Percentiles rank a stretch among this genome's conserved stretches.
phyloP scores from a whole-genome alignment of 345 rosid genomes.

The Psidium guajava region DNA sequence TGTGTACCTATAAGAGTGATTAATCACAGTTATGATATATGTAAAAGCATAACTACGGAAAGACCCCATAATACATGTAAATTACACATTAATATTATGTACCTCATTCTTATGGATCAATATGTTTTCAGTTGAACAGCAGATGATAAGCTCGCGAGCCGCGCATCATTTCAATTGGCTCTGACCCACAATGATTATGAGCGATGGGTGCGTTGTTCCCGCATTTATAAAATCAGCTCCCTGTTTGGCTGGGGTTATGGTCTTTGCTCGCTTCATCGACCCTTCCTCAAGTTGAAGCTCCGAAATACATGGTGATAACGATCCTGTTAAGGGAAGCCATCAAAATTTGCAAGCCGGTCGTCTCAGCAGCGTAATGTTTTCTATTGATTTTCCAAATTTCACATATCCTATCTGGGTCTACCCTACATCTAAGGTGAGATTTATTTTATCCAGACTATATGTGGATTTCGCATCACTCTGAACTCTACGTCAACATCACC shows the following conservation, averaged over 20 bases:
- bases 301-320: neutral
- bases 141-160: neutral
- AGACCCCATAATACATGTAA: no score
- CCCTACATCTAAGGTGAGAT: no score
- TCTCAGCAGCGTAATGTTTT: no score
- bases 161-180: neutral
- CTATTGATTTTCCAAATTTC: no score
- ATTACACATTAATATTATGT: neutral
- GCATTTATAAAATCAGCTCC: neutral
- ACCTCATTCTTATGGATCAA: neutral
- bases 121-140: neutral
- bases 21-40: no score
- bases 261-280: neutral
- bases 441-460: no score
- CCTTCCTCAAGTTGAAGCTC: neutral
- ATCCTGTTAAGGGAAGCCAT: neutral
- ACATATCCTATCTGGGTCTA: no score
- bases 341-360: neutral
- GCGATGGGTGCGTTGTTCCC: neutral
- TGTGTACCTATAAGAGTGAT: no score
- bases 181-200: neutral
- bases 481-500: no score
- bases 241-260: neutral
- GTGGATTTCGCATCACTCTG: no score
- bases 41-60: no score